Conservation (phyloP, 257 asterid species). For the Solanum raphanifolium region DNA sequence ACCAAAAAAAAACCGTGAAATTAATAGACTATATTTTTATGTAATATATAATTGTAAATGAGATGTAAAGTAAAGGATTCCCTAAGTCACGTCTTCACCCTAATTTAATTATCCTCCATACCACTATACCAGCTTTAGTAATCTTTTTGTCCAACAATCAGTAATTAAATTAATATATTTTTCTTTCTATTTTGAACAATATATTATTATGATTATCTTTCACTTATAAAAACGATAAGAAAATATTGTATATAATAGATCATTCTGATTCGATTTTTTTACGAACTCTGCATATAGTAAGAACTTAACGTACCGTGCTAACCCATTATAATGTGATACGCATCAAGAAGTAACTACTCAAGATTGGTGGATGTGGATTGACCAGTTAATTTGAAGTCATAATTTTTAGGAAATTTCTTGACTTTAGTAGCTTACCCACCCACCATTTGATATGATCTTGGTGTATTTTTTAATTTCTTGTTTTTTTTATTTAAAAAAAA, state of each 20-base stretch:
- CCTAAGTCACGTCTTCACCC: constrained; percentile 29
- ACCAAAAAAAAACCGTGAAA: background rate
- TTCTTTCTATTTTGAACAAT: background rate
- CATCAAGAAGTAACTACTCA: background rate
- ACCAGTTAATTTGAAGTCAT: background rate
- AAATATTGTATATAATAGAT: background rate
- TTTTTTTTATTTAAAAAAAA: background rate
- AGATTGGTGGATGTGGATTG: background rate
- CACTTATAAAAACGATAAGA: no score
- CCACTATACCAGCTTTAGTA: background rate
- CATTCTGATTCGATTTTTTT: rapidly evolving
- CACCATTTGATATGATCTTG: background rate
- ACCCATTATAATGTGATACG: background rate
- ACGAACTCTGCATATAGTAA: rapidly evolving
- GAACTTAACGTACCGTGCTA: rapidly evolving
- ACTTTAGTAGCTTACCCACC: constrained; percentile 4
- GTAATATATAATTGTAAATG: constrained; percentile 15
- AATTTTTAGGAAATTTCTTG: background rate
- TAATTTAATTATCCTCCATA: background rate
- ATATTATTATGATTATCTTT: background rate
- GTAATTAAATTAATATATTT: background rate
- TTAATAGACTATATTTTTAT: constrained; percentile 15
- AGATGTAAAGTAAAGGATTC: constrained; percentile 36
- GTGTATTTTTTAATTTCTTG: background rate
- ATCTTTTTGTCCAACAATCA: background rate